Percentiles rank a stretch among this genome's conserved stretches.
These are phyloP conservation scores for Rhodotorula sp. DNA, from an alignment of 1,284 basidiomycete genomes.

Conservation along the genomic window DNA sequence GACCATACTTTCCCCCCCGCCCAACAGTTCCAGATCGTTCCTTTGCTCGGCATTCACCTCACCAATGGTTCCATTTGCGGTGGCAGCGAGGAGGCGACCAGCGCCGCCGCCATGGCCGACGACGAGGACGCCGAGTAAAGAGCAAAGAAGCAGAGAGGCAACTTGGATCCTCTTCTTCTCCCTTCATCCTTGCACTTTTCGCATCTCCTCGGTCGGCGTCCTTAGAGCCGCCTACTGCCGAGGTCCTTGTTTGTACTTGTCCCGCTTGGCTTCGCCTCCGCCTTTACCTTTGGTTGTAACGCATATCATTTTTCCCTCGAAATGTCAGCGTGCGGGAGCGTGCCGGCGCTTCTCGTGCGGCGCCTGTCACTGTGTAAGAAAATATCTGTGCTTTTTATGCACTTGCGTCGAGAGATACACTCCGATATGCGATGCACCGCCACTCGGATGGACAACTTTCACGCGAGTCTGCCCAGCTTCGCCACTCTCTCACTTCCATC, in stretches of 20 bases:
- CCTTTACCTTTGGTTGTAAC: background rate
- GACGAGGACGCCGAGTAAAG: slow-evolving; percentile 7
- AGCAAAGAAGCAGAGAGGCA: background rate
- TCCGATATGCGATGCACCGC: background rate
- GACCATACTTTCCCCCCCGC: background rate
- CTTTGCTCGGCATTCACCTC: slow-evolving; percentile 36
- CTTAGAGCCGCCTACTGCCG: too few species aligned
- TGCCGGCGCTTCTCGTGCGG: too few species aligned
- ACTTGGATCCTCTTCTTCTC: background rate
- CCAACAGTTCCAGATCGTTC: slow-evolving; percentile 38
- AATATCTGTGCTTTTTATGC: too few species aligned
- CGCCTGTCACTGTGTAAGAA: too few species aligned
- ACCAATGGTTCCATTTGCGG: slow-evolving; percentile 31
- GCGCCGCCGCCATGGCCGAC: slow-evolving; percentile 6
- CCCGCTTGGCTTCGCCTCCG: background rate
- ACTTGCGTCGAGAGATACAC: too few species aligned
- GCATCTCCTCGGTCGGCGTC: background rate
- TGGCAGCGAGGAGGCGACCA: slow-evolving; percentile 10
- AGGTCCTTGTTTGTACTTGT: background rate
- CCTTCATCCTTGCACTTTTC: background rate
- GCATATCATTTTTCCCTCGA: background rate
- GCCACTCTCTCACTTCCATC: background rate
- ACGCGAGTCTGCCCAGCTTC: too few species aligned
- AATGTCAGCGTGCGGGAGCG: too few species aligned
- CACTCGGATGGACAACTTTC: background rate